Evolutionary conservation across 495 filamentous ascomycete genomes (phyloP).

Genomic region (Hypoxylon intermedium): DNA sequence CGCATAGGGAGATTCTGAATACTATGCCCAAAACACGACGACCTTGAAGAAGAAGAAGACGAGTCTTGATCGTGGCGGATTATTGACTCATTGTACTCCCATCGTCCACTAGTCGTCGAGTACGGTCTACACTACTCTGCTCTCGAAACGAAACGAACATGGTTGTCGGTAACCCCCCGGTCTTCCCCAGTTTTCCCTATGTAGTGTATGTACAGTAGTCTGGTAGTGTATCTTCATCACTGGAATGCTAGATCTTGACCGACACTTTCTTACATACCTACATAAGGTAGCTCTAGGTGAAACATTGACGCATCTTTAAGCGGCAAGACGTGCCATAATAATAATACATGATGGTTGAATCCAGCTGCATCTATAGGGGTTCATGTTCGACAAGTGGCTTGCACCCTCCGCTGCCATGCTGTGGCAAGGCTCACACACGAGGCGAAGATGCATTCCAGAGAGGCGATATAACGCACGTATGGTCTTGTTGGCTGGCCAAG

Average conservation of each 20-base stretch:
- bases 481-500: no score
- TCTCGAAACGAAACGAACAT: slow-evolving; percentile 36
- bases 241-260: slow-evolving; percentile 32
- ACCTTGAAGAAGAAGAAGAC: slow-evolving; percentile 6
- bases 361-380: slow-evolving; percentile 6
- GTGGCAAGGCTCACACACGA: slow-evolving; percentile 21
- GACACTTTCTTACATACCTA: slow-evolving; percentile 15
- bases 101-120: slow-evolving; percentile 14
- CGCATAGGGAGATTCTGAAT: slow-evolving; percentile 23
- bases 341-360: no score
- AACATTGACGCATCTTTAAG: slow-evolving; percentile 35
- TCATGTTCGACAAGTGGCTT: slow-evolving; percentile 5
- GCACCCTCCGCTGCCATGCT: slow-evolving; percentile 5
- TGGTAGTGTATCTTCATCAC: neutral
- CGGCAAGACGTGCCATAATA: slow-evolving; percentile 14
- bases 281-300: slow-evolving; percentile 20
- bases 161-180: slow-evolving; percentile 21
- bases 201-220: no score
- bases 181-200: slow-evolving; percentile 34
- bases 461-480: no score
- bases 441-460: slow-evolving; percentile 24
- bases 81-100: slow-evolving; percentile 26
- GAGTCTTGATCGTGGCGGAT: neutral
- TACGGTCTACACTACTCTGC: neutral
- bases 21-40: neutral